Evolutionary conservation across 2,329 filamentous ascomycete species (phyloP).

Genomic region (Trichophyton equinum): DNA sequence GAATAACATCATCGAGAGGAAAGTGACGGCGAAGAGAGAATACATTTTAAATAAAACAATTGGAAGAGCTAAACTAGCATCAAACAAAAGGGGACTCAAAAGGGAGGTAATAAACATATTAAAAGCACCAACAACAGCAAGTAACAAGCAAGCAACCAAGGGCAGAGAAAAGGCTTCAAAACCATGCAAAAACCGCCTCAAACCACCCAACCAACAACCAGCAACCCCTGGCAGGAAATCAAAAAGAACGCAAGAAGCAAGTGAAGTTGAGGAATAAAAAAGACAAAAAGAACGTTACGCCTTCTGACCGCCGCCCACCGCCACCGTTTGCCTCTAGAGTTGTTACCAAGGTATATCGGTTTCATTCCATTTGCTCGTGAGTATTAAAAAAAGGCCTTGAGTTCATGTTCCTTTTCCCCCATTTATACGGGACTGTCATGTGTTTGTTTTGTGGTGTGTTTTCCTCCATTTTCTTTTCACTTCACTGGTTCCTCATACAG

Average conservation of each 20-base stretch:
- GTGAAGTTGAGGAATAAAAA: no score
- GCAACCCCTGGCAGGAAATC: conserved; percentile 1
- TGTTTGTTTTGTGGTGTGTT: not conserved
- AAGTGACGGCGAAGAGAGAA: not conserved
- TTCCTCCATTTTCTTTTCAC: not conserved
- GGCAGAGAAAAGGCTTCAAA: not conserved
- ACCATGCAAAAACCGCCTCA: not conserved
- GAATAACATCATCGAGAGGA: not conserved
- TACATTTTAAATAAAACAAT: not conserved
- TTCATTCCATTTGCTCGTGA: conserved; percentile 4
- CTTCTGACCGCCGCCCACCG: not conserved
- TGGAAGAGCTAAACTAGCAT: not conserved
- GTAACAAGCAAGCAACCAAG: no score
- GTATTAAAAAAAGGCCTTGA: not conserved
- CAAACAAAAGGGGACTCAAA: not conserved
- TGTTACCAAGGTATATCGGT: conserved; percentile 1
- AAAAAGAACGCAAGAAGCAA: conserved; percentile 2
- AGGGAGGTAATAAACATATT: not conserved
- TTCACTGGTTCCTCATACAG: not conserved
- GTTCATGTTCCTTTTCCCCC: conserved; percentile 1
- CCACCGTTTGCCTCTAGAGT: conserved; percentile 2
- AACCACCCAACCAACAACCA: conserved; percentile 3
- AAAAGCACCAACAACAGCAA: not conserved
- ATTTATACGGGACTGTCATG: not conserved
- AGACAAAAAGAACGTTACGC: not conserved